Conservation (phyloP, 2,329 filamentous ascomycete genomes). For the Ambrosiella xylebori region DNA sequence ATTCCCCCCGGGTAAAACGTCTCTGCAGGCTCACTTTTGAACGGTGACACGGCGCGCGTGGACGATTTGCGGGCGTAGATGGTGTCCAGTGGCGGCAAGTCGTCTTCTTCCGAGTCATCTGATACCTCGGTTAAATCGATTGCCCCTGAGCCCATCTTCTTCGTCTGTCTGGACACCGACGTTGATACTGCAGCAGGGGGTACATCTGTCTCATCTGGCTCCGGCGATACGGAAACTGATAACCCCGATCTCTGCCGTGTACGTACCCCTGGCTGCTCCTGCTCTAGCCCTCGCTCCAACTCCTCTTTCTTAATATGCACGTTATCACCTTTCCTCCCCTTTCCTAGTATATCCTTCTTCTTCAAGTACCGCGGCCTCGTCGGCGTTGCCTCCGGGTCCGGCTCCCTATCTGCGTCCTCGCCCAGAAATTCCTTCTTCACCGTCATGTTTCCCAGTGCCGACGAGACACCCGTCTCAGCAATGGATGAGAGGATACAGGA, state of each 20-base stretch:
- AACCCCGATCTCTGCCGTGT: not conserved
- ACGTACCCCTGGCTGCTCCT: not conserved
- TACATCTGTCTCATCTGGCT: not conserved
- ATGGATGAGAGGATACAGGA: slow-evolving; percentile 11
- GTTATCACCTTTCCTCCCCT: not conserved
- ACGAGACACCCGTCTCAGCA: slow-evolving; percentile 15
- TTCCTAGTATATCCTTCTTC: not conserved
- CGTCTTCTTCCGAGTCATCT: not conserved
- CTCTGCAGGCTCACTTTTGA: not conserved
- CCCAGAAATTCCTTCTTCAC: slow-evolving; percentile 14
- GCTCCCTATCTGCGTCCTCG: slow-evolving; percentile 17
- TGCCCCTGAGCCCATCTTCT: no score
- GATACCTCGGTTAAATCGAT: not conserved
- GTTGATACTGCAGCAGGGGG: no score
- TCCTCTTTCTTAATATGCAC: not conserved
- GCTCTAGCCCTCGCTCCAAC: not conserved
- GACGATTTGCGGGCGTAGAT: not conserved
- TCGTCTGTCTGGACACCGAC: no score
- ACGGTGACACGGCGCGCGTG: not conserved
- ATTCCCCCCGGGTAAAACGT: not conserved
- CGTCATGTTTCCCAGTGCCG: slow-evolving; percentile 17
- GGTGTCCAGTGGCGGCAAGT: not conserved
- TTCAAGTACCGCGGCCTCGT: slow-evolving; percentile 3
- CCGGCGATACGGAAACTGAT: not conserved
- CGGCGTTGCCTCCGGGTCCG: slow-evolving; percentile 13